A percentile compares a stretch with the other conserved stretches of the same genome.
phyloP scores from a whole-genome alignment of 1,284 basidiomycete genomes.

The Macrocybe sp. region DNA sequence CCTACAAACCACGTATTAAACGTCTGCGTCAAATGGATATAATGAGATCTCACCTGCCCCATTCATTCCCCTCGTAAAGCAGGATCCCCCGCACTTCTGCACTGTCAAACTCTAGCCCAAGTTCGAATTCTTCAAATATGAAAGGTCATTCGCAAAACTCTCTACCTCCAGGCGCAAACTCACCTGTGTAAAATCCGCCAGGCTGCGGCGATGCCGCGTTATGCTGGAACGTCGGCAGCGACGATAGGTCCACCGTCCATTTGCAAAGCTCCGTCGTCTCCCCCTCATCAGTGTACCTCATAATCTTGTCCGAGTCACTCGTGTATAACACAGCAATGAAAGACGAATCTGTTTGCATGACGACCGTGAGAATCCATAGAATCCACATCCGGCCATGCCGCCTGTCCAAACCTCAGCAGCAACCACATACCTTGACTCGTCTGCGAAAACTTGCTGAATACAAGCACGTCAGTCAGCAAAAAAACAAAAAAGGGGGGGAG shows the following conservation, averaged over 20 bases:
- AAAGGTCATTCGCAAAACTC: constrained; percentile 6
- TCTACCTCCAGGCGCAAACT: constrained; percentile 13
- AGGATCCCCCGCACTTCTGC: constrained; percentile 77
- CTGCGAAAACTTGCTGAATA: constrained; percentile 68
- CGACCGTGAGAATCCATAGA: not conserved
- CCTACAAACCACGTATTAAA: constrained; percentile 21
- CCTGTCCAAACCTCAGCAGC: not conserved
- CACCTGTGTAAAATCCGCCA: constrained; percentile 76
- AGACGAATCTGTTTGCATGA: constrained; percentile 46
- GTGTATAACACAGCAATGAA: constrained; percentile 78
- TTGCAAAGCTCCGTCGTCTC: constrained; percentile 74
- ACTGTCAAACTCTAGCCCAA: constrained; percentile 76
- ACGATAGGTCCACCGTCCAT: constrained; percentile 78
- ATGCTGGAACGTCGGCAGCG: constrained; percentile 70
- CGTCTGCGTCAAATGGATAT: constrained; percentile 18
- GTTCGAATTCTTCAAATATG: constrained; percentile 59
- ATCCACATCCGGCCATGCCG: not conserved
- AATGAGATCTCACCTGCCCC: constrained; percentile 57
- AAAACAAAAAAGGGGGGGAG: not conserved
- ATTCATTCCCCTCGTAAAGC: constrained; percentile 67
- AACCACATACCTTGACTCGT: constrained; percentile 47
- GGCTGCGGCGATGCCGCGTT: constrained; percentile 48
- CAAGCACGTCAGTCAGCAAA: constrained; percentile 15
- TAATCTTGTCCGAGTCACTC: constrained; percentile 64
- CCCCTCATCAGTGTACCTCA: constrained; percentile 80